These are phyloP conservation scores for Camptophora hylomeconis DNA, from an alignment of 2,329 filamentous ascomycete species.

Conservation along the genomic window DNA sequence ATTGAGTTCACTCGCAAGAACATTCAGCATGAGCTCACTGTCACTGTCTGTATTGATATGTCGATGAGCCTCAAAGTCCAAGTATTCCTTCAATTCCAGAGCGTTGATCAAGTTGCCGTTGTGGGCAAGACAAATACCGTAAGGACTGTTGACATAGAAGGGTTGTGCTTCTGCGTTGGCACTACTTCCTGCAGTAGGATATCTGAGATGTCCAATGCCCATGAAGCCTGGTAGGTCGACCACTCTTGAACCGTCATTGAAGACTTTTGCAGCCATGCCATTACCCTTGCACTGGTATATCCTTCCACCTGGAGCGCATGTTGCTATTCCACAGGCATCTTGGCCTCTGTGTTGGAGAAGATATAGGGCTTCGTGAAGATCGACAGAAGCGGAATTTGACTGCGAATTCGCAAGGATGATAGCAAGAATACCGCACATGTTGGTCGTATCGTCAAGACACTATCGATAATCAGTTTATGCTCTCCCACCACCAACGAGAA, in stretches of 20 bases:
- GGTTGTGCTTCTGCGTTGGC: conserved; percentile 79
- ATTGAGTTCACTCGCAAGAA: conserved; percentile 71
- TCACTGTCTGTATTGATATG: conserved; percentile 88
- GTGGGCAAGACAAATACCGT: conserved; percentile 68
- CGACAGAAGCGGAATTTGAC: conserved; percentile 39
- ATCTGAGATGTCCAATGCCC: conserved; percentile 75
- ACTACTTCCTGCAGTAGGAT: conserved; percentile 78
- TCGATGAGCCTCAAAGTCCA: conserved; percentile 66
- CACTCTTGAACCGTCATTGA: conserved; percentile 63
- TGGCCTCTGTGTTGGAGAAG: conserved; percentile 66
- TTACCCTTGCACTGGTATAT: conserved; percentile 86
- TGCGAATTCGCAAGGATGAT: conserved; percentile 46
- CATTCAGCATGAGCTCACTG: conserved; percentile 75
- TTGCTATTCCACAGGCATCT: conserved; percentile 78
- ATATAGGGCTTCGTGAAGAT: conserved; percentile 60
- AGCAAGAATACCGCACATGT: conserved; percentile 51
- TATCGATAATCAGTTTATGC: neutral
- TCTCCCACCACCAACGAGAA: neutral
- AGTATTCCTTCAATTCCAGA: conserved; percentile 52
- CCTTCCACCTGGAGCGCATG: conserved; percentile 58
- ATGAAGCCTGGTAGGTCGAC: conserved; percentile 69
- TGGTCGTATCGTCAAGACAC: conserved; percentile 18
- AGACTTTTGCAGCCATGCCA: conserved; percentile 75
- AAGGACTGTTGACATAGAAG: conserved; percentile 81
- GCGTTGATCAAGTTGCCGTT: conserved; percentile 86